phyloP scores from a whole-genome alignment of 495 filamentous ascomycete species.

The Penicillium lividum region DNA sequence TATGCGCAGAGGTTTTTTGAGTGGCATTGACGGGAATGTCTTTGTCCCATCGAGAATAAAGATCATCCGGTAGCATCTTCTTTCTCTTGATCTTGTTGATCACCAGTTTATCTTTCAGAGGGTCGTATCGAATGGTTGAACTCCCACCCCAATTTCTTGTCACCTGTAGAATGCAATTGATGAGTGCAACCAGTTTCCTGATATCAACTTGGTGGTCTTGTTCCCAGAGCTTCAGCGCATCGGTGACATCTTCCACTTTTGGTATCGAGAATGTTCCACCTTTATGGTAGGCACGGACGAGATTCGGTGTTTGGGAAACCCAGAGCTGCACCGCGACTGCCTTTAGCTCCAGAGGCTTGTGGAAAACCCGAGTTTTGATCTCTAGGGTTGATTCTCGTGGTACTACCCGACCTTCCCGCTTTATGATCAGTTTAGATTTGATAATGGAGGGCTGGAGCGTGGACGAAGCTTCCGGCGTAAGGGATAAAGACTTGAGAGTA shows the following conservation, averaged over 20 bases:
- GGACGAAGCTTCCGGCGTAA: too few relatives aligned
- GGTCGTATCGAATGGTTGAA: conserved; percentile 33
- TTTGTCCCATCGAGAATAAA: conserved; percentile 7
- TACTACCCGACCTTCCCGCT: conserved; percentile 34
- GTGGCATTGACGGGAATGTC: not conserved
- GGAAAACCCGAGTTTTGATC: conserved; percentile 49
- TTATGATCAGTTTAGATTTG: conserved; percentile 37
- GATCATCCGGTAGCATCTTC: conserved; percentile 38
- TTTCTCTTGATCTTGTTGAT: conserved; percentile 24
- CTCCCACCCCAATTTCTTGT: conserved; percentile 33
- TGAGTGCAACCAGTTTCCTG: conserved; percentile 33
- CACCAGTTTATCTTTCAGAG: conserved; percentile 27
- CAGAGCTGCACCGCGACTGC: conserved; percentile 50
- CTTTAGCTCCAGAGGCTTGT: conserved; percentile 34
- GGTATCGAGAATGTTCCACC: conserved; percentile 36
- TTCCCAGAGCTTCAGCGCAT: conserved; percentile 41
- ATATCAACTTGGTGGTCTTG: conserved; percentile 34
- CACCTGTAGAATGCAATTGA: conserved; percentile 35
- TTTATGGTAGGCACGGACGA: conserved; percentile 50
- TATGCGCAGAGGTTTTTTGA: not conserved
- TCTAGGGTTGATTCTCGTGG: conserved; percentile 42
- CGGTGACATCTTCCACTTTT: conserved; percentile 39
- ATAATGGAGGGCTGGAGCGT: conserved; percentile 23
- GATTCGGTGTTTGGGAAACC: conserved; percentile 51
- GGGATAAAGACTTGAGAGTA: too few relatives aligned